phyloP scores from a whole-genome alignment of 176 grass and related monocot species.

The Triticum urartu region DNA sequence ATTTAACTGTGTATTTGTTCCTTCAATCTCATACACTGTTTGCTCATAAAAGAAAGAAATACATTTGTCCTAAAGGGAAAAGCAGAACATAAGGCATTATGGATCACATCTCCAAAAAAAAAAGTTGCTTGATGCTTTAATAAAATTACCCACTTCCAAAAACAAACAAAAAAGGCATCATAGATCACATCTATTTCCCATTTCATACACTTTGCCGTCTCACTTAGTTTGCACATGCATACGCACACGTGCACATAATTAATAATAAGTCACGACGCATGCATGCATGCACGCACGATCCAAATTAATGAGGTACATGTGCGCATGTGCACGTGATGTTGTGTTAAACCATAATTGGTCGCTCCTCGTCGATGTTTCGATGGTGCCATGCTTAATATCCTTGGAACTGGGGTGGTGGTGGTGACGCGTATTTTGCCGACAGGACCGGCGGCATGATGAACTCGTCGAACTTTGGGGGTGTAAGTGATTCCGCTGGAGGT shows the following conservation, averaged over 20 bases:
- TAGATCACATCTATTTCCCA: neutral
- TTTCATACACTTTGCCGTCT: conserved; percentile 3
- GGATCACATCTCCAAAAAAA: neutral
- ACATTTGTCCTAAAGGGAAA: neutral
- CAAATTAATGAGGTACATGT: neutral
- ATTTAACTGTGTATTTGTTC: neutral
- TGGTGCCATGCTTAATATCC: conserved; percentile 35
- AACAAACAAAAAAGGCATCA: conserved; percentile 27
- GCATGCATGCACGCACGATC: neutral
- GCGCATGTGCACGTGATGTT: neutral
- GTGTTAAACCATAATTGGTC: neutral
- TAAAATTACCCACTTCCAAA: neutral
- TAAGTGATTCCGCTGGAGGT: neutral
- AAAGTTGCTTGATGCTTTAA: neutral
- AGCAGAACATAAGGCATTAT: neutral
- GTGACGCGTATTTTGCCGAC: conserved; percentile 37
- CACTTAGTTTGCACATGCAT: neutral
- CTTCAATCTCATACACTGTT: neutral
- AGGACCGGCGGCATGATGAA: conserved; percentile 48
- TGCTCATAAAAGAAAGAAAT: neutral
- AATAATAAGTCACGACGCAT: neutral
- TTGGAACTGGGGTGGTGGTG: conserved; percentile 51
- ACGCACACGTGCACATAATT: neutral
- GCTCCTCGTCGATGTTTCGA: neutral
- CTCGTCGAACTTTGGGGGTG: conserved; percentile 27